Conservation (phyloP, 2,329 filamentous ascomycete genomes). For the Drechslerella dactyloides region DNA sequence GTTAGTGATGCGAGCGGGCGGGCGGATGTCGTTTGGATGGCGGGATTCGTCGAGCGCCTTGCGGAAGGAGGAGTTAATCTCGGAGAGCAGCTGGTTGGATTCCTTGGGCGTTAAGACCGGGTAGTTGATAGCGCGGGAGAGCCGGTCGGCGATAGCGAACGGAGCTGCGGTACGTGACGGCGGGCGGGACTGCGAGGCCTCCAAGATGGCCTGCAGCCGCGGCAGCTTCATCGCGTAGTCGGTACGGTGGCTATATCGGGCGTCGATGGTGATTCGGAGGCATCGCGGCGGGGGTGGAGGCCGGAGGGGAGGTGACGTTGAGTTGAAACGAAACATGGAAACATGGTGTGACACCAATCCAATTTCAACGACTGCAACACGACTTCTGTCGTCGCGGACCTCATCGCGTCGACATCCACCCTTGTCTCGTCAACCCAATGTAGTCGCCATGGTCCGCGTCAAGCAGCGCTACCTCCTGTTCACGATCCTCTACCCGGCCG, state of each 20-base stretch:
- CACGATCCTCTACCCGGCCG: constrained; percentile 83
- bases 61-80: constrained; percentile 37
- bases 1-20: constrained; percentile 26
- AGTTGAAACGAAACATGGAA: not conserved
- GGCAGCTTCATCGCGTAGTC: constrained; percentile 22
- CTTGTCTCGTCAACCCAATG: not conserved
- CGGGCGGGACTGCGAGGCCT: not conserved
- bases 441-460: constrained; percentile 79
- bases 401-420: constrained; percentile 8
- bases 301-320: not conserved
- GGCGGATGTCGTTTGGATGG: constrained; percentile 19
- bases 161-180: too few species aligned
- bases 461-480: constrained; percentile 97
- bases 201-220: not conserved
- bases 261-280: not conserved
- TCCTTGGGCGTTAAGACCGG: constrained; percentile 39
- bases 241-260: not conserved
- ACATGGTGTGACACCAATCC: not conserved
- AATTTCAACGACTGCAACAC: constrained; percentile 1
- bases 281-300: not conserved
- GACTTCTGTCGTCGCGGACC: not conserved
- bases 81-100: constrained; percentile 27
- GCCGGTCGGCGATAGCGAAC: not conserved
- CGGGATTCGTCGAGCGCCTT: constrained; percentile 22
- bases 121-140: constrained; percentile 26